A percentile compares a stretch with the other conserved stretches of the same genome.
These are phyloP conservation scores for Saccharomycopsis crataegensis DNA, from an alignment of 1,139 yeast species.

Conservation along the genomic window DNA sequence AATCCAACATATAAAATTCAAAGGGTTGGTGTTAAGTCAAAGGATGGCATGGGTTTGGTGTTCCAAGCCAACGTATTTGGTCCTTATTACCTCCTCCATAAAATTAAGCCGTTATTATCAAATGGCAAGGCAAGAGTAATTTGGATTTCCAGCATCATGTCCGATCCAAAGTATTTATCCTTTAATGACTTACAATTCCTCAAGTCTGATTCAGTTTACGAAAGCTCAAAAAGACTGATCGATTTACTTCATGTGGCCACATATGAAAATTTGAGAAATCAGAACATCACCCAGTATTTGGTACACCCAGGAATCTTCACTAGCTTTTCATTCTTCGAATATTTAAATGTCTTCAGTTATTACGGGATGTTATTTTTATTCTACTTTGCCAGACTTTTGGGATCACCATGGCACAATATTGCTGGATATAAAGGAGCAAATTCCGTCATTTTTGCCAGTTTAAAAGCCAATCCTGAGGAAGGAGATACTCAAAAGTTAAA, in stretches of 20 bases:
- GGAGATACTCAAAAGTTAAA: slow-evolving; percentile 45
- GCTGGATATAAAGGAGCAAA: slow-evolving; percentile 86
- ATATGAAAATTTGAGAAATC: slow-evolving; percentile 38
- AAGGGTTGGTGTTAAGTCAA: slow-evolving; percentile 60
- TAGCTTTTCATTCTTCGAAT: slow-evolving; percentile 71
- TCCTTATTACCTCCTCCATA: slow-evolving; percentile 76
- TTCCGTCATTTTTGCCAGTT: slow-evolving; percentile 63
- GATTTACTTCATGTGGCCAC: slow-evolving; percentile 78
- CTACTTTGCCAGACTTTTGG: slow-evolving; percentile 73
- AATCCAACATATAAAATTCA: slow-evolving; percentile 81
- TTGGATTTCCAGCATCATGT: slow-evolving; percentile 83
- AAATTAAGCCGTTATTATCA: slow-evolving; percentile 43
- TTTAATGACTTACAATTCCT: slow-evolving; percentile 68
- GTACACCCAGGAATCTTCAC: slow-evolving; percentile 94
- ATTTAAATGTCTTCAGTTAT: slow-evolving; percentile 67
- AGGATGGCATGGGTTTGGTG: slow-evolving; percentile 74
- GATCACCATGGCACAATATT: slow-evolving; percentile 84
- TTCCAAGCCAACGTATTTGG: slow-evolving; percentile 96
- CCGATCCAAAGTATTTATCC: slow-evolving; percentile 63
- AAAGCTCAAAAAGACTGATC: slow-evolving; percentile 83
- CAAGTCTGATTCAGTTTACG: slow-evolving; percentile 63
- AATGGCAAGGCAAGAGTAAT: slow-evolving; percentile 56
- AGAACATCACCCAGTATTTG: slow-evolving; percentile 62
- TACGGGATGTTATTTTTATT: slow-evolving; percentile 81
- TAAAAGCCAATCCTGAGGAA: slow-evolving; percentile 36